phyloP scores from a whole-genome alignment of 2,329 filamentous ascomycete species.

The Epichloe typhina region DNA sequence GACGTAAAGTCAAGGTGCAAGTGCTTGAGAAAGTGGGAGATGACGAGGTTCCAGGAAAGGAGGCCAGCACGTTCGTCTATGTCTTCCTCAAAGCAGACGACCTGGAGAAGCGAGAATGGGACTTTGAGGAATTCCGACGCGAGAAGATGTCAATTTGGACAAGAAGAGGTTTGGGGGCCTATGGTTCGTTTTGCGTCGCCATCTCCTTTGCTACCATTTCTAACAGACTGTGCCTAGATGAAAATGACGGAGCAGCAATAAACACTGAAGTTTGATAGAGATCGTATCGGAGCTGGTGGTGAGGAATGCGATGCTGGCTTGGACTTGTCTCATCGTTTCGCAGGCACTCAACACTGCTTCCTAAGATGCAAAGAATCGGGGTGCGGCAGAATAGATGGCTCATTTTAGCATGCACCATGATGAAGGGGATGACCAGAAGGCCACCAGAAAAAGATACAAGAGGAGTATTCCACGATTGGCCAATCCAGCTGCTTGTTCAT shows the following conservation, averaged over 20 bases:
- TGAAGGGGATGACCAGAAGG: no score
- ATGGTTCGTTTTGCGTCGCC: slow-evolving; percentile 21
- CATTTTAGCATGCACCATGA: no score
- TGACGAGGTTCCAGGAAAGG: slow-evolving; percentile 26
- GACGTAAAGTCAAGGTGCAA: slow-evolving; percentile 41
- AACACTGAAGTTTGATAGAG: background rate
- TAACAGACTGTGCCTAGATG: slow-evolving; percentile 9
- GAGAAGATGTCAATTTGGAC: slow-evolving; percentile 53
- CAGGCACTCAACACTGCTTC: background rate
- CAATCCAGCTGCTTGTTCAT: no score
- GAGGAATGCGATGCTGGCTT: background rate
- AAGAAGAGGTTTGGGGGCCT: slow-evolving; percentile 30
- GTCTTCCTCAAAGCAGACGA: slow-evolving; percentile 38
- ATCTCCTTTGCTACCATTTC: background rate
- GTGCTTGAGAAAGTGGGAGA: slow-evolving; percentile 30
- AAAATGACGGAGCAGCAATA: slow-evolving; percentile 9
- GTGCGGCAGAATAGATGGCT: no score
- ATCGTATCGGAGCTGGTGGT: no score
- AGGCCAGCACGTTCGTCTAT: slow-evolving; percentile 48
- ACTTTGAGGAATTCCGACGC: slow-evolving; percentile 68
- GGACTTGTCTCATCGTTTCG: background rate
- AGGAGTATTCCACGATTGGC: no score
- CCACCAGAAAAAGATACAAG: no score
- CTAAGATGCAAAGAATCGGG: no score
- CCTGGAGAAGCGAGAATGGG: slow-evolving; percentile 71